phyloP scores from a whole-genome alignment of 305 asterid species.

The Fraxinus albicans region DNA sequence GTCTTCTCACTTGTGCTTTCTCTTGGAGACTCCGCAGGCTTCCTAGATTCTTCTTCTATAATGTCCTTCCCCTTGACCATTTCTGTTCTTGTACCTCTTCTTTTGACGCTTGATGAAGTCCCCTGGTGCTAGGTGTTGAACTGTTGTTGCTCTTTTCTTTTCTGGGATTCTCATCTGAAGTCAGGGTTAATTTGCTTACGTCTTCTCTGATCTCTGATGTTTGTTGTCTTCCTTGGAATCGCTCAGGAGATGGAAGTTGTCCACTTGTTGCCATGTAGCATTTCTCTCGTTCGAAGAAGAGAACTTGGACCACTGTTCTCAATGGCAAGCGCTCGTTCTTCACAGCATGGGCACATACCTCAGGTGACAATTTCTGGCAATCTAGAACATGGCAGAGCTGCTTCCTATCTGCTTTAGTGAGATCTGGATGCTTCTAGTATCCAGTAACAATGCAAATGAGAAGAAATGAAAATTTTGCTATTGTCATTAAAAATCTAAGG shows the following conservation, averaged over 20 bases:
- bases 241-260: constrained; percentile 28
- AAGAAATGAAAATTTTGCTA: background rate
- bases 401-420: constrained; percentile 67
- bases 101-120: constrained; percentile 28
- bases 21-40: constrained; percentile 27
- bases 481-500: background rate
- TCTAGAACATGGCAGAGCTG: constrained; percentile 64
- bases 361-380: constrained; percentile 67
- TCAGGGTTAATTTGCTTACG: constrained; percentile 24
- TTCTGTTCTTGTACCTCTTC: constrained; percentile 15
- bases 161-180: constrained; percentile 22
- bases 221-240: constrained; percentile 15
- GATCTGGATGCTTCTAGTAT: constrained; percentile 59
- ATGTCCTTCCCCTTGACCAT: constrained; percentile 20
- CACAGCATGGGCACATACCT: constrained; percentile 59
- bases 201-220: constrained; percentile 20
- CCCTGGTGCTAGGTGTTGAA: constrained; percentile 29
- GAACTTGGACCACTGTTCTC: constrained; percentile 73
- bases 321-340: constrained; percentile 72
- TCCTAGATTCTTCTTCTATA: constrained; percentile 18
- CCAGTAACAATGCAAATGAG: background rate
- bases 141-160: constrained; percentile 23
- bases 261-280: constrained; percentile 18
- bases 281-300: constrained; percentile 65
- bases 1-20: constrained; percentile 29